Evolutionary conservation across 495 filamentous ascomycete species (phyloP).

Genomic region (Penicillium herquei): DNA sequence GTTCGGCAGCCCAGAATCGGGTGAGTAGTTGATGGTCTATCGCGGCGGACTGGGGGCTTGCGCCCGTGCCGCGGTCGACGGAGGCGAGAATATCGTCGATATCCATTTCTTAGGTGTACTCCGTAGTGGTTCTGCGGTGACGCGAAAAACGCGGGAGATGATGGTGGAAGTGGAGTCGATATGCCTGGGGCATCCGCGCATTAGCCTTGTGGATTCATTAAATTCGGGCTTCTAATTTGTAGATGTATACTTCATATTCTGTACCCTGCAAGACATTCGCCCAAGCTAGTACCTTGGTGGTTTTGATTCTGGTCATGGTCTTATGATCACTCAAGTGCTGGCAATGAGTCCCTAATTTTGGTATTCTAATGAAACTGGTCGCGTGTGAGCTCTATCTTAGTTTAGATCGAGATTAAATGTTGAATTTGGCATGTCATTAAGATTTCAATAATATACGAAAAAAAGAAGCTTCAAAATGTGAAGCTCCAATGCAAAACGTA

Average conservation of each 20-base stretch:
- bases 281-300: background rate
- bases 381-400: background rate
- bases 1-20: constrained; percentile 88
- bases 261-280: background rate
- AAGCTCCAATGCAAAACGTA: background rate
- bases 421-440: constrained; percentile 2
- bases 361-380: no score
- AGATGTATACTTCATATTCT: background rate
- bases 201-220: background rate
- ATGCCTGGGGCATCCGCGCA: constrained; percentile 6
- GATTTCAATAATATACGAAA: background rate
- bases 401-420: background rate
- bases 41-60: constrained; percentile 55
- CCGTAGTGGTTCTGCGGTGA: background rate
- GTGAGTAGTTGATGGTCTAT: constrained; percentile 86
- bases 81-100: constrained; percentile 87
- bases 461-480: background rate
- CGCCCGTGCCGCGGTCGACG: constrained; percentile 61
- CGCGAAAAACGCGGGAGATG: constrained; percentile 16
- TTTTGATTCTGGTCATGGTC: background rate
- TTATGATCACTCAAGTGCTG: no score
- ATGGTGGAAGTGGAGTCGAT: constrained; percentile 14
- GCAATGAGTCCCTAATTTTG: no score
- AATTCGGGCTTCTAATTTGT: background rate
- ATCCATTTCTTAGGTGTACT: constrained; percentile 61